Percentiles rank a stretch among this genome's conserved stretches.
Conservation (phyloP, 495 filamentous ascomycete genomes). For the Xylaria bambusicola region DNA sequence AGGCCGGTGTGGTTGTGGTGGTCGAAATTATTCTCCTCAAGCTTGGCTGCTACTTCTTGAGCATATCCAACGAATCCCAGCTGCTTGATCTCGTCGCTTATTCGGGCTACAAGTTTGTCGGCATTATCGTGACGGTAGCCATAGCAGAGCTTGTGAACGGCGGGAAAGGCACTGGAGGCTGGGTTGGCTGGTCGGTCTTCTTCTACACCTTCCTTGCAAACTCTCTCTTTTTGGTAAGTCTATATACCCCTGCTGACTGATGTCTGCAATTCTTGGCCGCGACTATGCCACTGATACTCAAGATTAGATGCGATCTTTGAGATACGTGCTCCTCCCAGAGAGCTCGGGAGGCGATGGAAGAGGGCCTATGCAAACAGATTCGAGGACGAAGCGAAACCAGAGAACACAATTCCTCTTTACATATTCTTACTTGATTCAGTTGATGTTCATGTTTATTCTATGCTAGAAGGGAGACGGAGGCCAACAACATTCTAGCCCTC, state of each 20-base stretch:
- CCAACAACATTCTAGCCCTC: not conserved
- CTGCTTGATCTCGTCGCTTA: constrained; percentile 93
- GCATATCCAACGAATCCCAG: constrained; percentile 84
- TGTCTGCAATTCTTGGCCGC: not conserved
- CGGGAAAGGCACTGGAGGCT: constrained; percentile 77
- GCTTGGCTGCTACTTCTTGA: constrained; percentile 88
- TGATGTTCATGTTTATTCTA: constrained; percentile 93
- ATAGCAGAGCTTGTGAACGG: constrained; percentile 75
- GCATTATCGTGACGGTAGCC: constrained; percentile 83
- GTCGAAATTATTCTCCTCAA: constrained; percentile 89
- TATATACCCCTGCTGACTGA: not conserved
- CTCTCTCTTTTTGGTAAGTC: constrained; percentile 87
- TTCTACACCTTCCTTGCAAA: constrained; percentile 89
- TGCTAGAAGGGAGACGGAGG: constrained; percentile 43
- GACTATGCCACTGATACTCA: not conserved
- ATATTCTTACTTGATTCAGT: constrained; percentile 91
- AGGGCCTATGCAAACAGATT: constrained; percentile 69
- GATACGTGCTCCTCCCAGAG: constrained; percentile 94
- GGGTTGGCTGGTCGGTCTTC: constrained; percentile 88
- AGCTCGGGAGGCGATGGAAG: constrained; percentile 62
- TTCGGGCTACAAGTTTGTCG: constrained; percentile 98
- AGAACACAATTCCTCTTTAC: constrained; percentile 94
- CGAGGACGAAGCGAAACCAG: constrained; percentile 79
- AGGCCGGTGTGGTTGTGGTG: constrained; percentile 75
- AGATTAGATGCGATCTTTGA: constrained; percentile 83